phyloP scores from a whole-genome alignment of 371 early-diverging fungal species.

The Mucor velutinosus region DNA sequence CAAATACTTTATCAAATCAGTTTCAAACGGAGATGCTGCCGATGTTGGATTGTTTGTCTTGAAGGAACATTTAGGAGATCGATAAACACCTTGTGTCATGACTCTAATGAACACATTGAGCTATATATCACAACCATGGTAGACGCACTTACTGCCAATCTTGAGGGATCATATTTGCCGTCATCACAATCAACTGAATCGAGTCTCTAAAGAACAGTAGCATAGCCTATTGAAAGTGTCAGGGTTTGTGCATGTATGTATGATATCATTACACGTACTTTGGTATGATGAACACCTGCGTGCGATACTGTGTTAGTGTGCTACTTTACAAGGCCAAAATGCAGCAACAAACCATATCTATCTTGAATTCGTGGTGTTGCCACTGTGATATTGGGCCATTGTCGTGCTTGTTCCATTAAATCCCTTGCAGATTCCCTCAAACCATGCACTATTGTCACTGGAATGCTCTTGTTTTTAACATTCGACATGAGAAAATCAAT shows the following conservation, averaged over 20 bases:
- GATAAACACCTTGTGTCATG: constrained; percentile 15
- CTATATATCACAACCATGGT: background rate
- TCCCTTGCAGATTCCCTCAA: background rate
- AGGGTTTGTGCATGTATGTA: background rate
- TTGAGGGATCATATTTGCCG: constrained; percentile 5
- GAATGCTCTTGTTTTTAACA: background rate
- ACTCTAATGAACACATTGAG: background rate
- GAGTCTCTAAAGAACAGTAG: background rate
- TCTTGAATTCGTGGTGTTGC: background rate
- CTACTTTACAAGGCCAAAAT: too few species aligned
- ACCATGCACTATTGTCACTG: constrained; percentile 7
- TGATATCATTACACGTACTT: constrained; percentile 1
- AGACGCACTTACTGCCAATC: constrained; percentile 5
- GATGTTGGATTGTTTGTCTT: background rate
- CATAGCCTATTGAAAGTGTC: background rate
- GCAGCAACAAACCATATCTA: background rate
- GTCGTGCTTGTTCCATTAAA: constrained; percentile 1
- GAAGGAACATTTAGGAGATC: background rate
- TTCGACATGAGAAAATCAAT: background rate
- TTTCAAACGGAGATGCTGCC: constrained; percentile 1
- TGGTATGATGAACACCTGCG: constrained; percentile 3
- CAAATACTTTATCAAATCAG: background rate
- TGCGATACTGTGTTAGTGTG: background rate
- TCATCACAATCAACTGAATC: constrained; percentile 3
- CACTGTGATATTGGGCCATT: background rate